A percentile compares a stretch with the other conserved stretches of the same genome.
phyloP scores from a whole-genome alignment of 2,329 filamentous ascomycete genomes.

The Claviceps capensis region DNA sequence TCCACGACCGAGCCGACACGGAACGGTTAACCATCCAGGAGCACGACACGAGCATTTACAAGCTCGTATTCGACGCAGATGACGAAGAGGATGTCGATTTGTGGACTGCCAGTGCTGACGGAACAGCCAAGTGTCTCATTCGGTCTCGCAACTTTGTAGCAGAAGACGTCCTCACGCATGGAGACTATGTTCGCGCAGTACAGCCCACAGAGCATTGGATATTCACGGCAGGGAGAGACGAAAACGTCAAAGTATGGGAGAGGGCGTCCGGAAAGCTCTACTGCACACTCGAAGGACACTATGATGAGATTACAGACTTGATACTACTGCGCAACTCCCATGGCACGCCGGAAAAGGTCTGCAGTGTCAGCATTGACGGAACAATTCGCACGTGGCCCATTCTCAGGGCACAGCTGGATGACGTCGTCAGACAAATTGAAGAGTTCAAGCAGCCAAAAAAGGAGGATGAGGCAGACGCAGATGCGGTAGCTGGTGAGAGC shows the following conservation, averaged over 20 bases:
- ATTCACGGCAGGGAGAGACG: conserved; percentile 78
- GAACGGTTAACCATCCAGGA: conserved; percentile 47
- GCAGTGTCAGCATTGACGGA: conserved; percentile 80
- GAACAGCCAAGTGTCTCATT: conserved; percentile 67
- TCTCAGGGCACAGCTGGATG: conserved; percentile 41
- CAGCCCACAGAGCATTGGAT: conserved; percentile 64
- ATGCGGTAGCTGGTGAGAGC: conserved; percentile 28
- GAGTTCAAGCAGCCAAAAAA: conserved; percentile 31
- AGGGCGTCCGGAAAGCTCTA: conserved; percentile 55
- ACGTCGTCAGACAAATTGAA: conserved; percentile 29
- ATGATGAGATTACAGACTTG: conserved; percentile 80
- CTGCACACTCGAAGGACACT: conserved; percentile 71
- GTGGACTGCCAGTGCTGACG: conserved; percentile 90
- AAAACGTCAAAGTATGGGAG: conserved; percentile 88
- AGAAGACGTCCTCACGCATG: conserved; percentile 64
- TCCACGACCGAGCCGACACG: conserved; percentile 25
- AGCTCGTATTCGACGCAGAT: conserved; percentile 54
- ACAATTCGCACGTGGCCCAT: conserved; percentile 80
- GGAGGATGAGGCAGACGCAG: conserved; percentile 29
- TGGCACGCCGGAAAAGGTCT: conserved; percentile 34
- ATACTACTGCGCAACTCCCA: conserved; percentile 38
- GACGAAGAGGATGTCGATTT: conserved; percentile 55
- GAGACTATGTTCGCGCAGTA: conserved; percentile 81
- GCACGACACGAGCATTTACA: conserved; percentile 87
- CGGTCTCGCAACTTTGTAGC: conserved; percentile 53